Conservation (phyloP, 2,329 filamentous ascomycete species). For the Monilinia polystroma region DNA sequence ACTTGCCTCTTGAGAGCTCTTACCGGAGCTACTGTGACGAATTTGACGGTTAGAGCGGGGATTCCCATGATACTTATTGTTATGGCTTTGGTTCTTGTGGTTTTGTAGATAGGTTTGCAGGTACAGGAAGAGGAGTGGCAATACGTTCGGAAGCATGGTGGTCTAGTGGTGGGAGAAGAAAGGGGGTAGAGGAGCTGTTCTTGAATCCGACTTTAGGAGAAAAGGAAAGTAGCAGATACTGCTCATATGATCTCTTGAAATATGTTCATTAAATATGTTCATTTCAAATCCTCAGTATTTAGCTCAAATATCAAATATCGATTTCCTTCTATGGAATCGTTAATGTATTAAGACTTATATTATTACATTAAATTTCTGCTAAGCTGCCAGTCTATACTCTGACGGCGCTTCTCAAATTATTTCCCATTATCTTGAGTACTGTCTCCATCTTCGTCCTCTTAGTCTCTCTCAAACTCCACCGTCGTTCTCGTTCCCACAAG, state of each 20-base stretch:
- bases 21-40: background rate
- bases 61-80: background rate
- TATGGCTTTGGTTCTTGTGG: background rate
- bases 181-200: background rate
- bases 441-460: background rate
- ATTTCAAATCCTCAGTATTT: background rate
- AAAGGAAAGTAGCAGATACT: background rate
- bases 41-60: background rate
- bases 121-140: background rate
- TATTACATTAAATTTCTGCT: background rate
- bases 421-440: too few species aligned
- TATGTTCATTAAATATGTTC: background rate
- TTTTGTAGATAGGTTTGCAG: background rate
- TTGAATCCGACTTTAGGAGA: background rate
- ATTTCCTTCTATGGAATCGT: background rate
- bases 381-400: background rate
- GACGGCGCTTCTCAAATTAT: background rate
- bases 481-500: background rate
- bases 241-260: too few species aligned
- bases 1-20: background rate
- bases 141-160: background rate
- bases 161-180: background rate
- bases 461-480: background rate
- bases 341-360: background rate
- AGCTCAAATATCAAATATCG: background rate